Base-by-base conservation (phyloP, 108 stramenopile species). In the Skeletonema costatum region DNA sequence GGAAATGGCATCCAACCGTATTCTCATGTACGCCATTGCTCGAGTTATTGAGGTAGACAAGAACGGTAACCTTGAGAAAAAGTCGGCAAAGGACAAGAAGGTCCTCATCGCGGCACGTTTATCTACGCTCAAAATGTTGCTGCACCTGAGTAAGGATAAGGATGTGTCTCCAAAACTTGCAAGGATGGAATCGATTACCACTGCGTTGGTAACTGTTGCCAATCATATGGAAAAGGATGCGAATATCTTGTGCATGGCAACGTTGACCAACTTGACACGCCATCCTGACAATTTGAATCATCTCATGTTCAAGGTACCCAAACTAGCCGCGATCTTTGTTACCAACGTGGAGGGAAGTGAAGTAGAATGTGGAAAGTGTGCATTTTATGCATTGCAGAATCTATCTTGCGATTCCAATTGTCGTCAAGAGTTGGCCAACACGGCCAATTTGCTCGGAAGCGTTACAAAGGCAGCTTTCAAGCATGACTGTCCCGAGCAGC, bases 231-330 rank as follows among this genome's bases (percentile, higher is more conserved):
- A 78, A 65, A 42, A 68, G 25, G 77, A 76, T 2, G 82, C 77
- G 30, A 83, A 83, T 33, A 78, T 83, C 36, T 38, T 83, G 12
- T 83, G 77, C 42, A 74, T 79, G 17, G 82, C 82, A 4, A 83
- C 66, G 10, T 66, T 83, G 36, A 78, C 82, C 36, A 83, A 83
- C 74, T 64, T 83, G 51, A 69, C 82, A 2, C 71, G 82, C 31
- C 77, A 79, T 58, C 73, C 77, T 3, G 82, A 83, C 16, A 83
- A 83, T 56, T 48, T 58, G 16, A 36, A 61, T 66, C 67, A 83
- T 59, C 61, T 83, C 39, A 67, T 83, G 19, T 64, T 64, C 61
- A 70, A 70, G 6, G 67, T 74, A 2, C 77, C 77, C 32, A 38
- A 67, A 2, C 48, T 83, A 17, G 48, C 78, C 42, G 12, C 50